Evolutionary conservation across 2,329 filamentous ascomycete species (phyloP), one percentile per base, ranked within the genome.

Genomic region (Esteya vermicola): DNA sequence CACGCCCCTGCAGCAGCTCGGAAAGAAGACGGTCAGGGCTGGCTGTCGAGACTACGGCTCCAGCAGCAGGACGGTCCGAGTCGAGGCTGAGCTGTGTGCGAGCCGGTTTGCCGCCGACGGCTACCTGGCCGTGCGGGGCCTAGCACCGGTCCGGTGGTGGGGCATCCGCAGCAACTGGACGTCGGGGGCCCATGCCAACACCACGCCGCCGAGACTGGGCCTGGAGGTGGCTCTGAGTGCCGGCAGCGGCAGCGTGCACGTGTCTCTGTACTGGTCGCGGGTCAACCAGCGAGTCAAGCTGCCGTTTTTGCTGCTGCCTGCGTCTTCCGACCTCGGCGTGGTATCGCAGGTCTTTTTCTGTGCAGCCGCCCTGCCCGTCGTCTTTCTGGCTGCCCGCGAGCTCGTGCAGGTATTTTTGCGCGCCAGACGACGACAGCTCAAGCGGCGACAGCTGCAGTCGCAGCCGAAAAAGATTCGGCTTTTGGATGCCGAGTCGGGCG

Each of bases 191-290:
- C 10, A 14, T 9, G 20, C 33, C 23, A 44, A 43, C 40, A 31
- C 39, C 25, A 44, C 54, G 9, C 61, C 61, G 48, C 58, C 63
- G 35, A 61, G 56, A 32, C 45, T 64, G 14, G 65, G 65, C 10
- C 50, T 69, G 26, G 65, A 69, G 42, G 45, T 68, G 12, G 62
- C 60, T 14, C 47, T 67, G 27, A 60, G 58, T 38, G 41, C 39
- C 9, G 42, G 45, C 25, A 52, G 54, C 3, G 55, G 56, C 45
- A 60, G 56, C 41, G 46, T 67, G n/a, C 59, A 66, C 42, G 42
- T 68, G 33, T 66, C 63, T 9, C 50, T 65, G 2, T 65, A 67
- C 53, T 66, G 63, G 62, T 64, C 65, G 2, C 59, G 62, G 1
- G 57, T 64, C 21, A 57, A 57, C 21, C 64, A 67, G 47, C 57